Evolutionary conservation across 108 stramenopile species (phyloP).

Genomic region (Nannochloropsis oceanica): DNA sequence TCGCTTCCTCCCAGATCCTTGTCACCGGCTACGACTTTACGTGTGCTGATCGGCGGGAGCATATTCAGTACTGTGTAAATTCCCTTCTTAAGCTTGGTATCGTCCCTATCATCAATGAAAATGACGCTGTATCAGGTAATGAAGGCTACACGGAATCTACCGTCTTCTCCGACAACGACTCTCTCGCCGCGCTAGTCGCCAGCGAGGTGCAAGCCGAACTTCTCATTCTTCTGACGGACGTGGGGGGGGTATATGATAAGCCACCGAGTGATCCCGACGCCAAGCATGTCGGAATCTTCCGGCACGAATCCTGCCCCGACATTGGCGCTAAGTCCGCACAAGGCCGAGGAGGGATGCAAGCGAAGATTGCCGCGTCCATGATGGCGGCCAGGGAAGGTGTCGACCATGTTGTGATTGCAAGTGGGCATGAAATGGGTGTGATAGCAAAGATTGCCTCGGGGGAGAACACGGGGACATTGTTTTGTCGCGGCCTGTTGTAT

Average conservation of each 20-base stretch:
- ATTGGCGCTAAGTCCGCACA: constrained; percentile 74
- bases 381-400: constrained; percentile 59
- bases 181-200: constrained; percentile 73
- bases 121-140: constrained; percentile 86
- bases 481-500: not conserved
- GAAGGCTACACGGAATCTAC: constrained; percentile 36
- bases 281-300: constrained; percentile 49
- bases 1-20: constrained; percentile 68
- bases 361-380: constrained; percentile 75
- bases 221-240: constrained; percentile 76
- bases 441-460: not conserved
- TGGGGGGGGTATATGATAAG: constrained; percentile 77
- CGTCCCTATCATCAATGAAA: constrained; percentile 91
- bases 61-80: constrained; percentile 63
- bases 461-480: constrained; percentile 4
- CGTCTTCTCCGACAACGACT: constrained; percentile 86
- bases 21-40: constrained; percentile 73
- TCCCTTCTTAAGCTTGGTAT: constrained; percentile 67
- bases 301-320: not conserved
- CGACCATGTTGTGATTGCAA: constrained; percentile 63
- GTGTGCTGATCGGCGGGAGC: constrained; percentile 45
- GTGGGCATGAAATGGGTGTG: constrained; percentile 39
- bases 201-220: constrained; percentile 63
- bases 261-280: constrained; percentile 61
- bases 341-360: constrained; percentile 38